Conservation (phyloP, 2,329 filamentous ascomycete species). For the Gaeumannomyces tritici region DNA sequence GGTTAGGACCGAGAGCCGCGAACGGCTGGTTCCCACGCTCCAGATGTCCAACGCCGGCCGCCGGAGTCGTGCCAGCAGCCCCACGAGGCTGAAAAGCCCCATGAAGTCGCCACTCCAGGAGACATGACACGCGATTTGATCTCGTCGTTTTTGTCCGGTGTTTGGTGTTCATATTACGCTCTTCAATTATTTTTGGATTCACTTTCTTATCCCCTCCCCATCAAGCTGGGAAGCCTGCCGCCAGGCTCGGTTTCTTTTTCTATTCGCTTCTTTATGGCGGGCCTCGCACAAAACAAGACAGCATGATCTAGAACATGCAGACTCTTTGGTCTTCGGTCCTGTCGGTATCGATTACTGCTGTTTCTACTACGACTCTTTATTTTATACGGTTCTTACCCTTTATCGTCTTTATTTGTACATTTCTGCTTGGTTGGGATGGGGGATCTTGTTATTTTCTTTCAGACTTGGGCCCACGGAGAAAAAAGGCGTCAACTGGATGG, state of each 20-base stretch:
- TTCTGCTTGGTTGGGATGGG: background rate
- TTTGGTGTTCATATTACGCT: background rate
- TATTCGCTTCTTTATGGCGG: background rate
- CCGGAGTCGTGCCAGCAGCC: conserved; percentile 47
- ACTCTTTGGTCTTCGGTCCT: background rate
- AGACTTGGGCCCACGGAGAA: background rate
- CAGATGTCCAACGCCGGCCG: conserved; percentile 46
- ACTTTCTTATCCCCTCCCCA: background rate
- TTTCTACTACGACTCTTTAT: background rate
- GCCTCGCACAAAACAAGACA: too few species aligned
- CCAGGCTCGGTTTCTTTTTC: background rate
- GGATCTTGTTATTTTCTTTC: background rate
- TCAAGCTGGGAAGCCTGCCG: background rate
- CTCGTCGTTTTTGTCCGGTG: background rate
- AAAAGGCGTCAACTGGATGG: background rate
- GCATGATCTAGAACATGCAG: too few species aligned
- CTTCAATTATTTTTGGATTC: conserved; percentile 1
- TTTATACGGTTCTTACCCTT: background rate
- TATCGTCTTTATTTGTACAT: background rate
- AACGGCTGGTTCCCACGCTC: conserved; percentile 53
- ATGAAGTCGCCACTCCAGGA: conserved; percentile 39
- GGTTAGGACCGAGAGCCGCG: conserved; percentile 76
- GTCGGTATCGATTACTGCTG: background rate
- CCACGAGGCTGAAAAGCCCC: conserved; percentile 50
- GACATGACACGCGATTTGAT: conserved; percentile 10